Percentiles rank a stretch among this genome's conserved stretches.
Evolutionary conservation across 225 moss, liverwort and hornwort species (phyloP).

Genomic region (Anthoceros angustus): DNA sequence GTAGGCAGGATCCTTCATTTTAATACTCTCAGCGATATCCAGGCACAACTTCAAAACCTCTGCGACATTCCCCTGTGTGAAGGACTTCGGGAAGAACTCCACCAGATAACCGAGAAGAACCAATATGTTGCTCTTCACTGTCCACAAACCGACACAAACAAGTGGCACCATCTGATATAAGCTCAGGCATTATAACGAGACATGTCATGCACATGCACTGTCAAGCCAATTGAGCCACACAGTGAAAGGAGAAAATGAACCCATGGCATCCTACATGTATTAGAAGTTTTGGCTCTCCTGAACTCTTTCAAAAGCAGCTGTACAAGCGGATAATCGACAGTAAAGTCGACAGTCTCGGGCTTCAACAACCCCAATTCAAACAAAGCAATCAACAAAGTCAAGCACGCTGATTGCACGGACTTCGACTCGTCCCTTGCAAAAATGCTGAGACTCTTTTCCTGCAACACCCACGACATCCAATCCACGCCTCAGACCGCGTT

Average conservation of each 20-base stretch:
- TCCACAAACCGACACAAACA: slow-evolving; percentile 8
- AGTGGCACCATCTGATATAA: not conserved
- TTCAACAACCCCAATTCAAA: slow-evolving; percentile 33
- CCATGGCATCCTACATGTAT: slow-evolving; percentile 31
- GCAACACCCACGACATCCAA: slow-evolving; percentile 8
- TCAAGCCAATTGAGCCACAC: not conserved
- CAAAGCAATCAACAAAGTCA: slow-evolving; percentile 52
- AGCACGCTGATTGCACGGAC: slow-evolving; percentile 66
- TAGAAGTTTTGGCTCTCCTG: slow-evolving; percentile 52
- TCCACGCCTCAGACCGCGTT: not conserved
- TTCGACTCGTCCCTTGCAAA: slow-evolving; percentile 74
- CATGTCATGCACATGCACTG: not conserved
- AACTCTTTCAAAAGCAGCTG: slow-evolving; percentile 54
- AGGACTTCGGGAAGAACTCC: slow-evolving; percentile 42
- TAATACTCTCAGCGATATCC: slow-evolving; percentile 45
- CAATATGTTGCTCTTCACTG: slow-evolving; percentile 72
- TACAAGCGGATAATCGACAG: slow-evolving; percentile 41
- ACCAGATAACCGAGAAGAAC: slow-evolving; percentile 62
- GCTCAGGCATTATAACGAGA: not conserved
- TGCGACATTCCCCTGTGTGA: slow-evolving; percentile 40
- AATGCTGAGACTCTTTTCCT: slow-evolving; percentile 57
- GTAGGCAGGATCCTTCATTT: slow-evolving; percentile 32
- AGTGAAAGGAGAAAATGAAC: not conserved
- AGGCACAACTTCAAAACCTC: slow-evolving; percentile 52
- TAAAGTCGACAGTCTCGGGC: slow-evolving; percentile 18